Base-by-base conservation (phyloP, 2,329 filamentous ascomycete genomes). In the Leptosphaerulina australis region DNA sequence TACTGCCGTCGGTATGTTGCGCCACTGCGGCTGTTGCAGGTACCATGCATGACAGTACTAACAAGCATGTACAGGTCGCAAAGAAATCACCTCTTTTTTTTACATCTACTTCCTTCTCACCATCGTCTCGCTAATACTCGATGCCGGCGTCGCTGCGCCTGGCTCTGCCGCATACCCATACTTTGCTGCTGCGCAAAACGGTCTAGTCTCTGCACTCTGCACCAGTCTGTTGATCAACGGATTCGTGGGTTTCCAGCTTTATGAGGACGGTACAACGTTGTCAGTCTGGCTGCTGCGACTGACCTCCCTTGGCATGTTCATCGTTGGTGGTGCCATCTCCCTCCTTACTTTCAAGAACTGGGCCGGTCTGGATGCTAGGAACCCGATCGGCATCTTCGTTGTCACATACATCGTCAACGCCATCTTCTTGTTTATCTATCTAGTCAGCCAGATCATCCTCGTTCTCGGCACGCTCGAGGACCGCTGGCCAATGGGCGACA, bases 241-340 rank as follows among this genome's bases (percentile, higher is more conserved):
- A 33, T 99, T 99, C 68, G 93, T 99, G 44, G 94, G 94, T 25
- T 99, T 99, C 75, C 94, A 97, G 75, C 81, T 99, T 10, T 99
- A 99, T 73, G 94, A 99, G 75, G 94, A 99, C 67, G 94, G 94
- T 40, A 99, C 94, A 1, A 87, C 88, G 2, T 79, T 97, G 30
- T 97, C 92, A 0, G 87, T 99, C 33, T 99, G 94, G 94, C 85
- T 97, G 63, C 79, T 99, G 55, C 87, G 93, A 44, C 76, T 90
- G 22, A 86, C 84, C 69, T 96, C 90, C 2, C 75, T 88, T 12
- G 83, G 80, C 56, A 93, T 95, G 77, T 97, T 97, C 76, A 78
- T 88, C 57, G 85, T 99, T 66, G 88, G 88, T 37, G 94, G 94
- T 68, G 84, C 93, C 44, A 87, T 99, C 43, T 89, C 91, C 15